Conservation (phyloP, 345 rosid species). For the Populus alba region DNA sequence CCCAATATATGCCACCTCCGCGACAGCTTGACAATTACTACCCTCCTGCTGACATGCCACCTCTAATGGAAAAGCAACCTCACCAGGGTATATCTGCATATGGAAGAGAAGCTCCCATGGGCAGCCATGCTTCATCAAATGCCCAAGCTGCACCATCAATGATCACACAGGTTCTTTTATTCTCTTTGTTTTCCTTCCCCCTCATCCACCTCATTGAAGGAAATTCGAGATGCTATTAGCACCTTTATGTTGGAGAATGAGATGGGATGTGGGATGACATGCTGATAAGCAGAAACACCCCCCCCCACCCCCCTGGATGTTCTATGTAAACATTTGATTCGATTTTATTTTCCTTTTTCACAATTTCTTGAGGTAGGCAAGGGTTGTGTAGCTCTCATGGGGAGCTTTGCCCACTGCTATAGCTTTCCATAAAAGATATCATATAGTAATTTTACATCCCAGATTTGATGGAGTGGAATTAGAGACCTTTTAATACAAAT, state of each 20-base stretch:
- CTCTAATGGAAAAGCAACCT: slow-evolving; percentile 85
- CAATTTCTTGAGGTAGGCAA: neutral
- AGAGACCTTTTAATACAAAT: neutral
- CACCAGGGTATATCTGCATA: slow-evolving; percentile 96
- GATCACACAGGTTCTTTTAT: slow-evolving; percentile 71
- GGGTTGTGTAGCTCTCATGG: neutral
- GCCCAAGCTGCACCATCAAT: slow-evolving; percentile 76
- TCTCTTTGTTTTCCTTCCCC: neutral
- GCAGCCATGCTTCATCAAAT: slow-evolving; percentile 61
- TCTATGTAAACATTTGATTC: no score
- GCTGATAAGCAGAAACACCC: no score
- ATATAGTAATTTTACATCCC: neutral
- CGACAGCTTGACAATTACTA: slow-evolving; percentile 80
- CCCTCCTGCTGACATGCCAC: slow-evolving; percentile 68
- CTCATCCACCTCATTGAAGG: neutral
- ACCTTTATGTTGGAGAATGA: neutral
- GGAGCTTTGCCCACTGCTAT: neutral
- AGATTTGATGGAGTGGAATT: neutral
- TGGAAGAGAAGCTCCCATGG: slow-evolving; percentile 86
- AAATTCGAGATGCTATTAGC: neutral
- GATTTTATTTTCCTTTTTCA: neutral
- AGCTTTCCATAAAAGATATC: neutral
- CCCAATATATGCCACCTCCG: slow-evolving; percentile 79
- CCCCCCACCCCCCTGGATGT: no score
- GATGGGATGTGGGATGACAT: neutral